A percentile compares a stretch with the other conserved stretches of the same genome.
Conservation (phyloP, 1,139 yeast genomes). For the Petasospora fabianii region DNA sequence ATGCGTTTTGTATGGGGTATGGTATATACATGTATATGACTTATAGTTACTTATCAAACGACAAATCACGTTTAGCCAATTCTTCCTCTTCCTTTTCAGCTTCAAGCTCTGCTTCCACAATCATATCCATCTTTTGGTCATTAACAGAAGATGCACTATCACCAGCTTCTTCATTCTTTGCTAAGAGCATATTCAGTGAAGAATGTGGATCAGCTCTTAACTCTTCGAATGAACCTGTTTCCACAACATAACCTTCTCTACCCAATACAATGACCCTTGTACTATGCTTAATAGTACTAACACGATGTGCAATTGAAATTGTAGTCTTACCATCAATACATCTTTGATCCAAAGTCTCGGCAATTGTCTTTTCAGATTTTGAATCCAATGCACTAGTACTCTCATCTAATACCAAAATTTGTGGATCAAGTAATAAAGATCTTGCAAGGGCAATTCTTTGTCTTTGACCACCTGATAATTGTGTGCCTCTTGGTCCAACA, state of each 20-base stretch:
- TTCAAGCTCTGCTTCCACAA: slow-evolving; percentile 6
- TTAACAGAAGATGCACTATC: slow-evolving; percentile 1
- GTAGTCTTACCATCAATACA: slow-evolving; percentile 73
- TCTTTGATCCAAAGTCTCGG: slow-evolving; percentile 60
- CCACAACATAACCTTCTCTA: slow-evolving; percentile 67
- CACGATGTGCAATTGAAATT: slow-evolving; percentile 87
- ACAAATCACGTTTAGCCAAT: slow-evolving; percentile 12
- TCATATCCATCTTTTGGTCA: background rate
- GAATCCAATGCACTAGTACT: slow-evolving; percentile 81
- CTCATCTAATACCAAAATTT: slow-evolving; percentile 67
- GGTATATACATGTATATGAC: background rate
- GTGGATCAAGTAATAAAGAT: slow-evolving; percentile 64
- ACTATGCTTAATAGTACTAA: slow-evolving; percentile 76
- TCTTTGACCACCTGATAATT: slow-evolving; percentile 82
- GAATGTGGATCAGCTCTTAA: slow-evolving; percentile 56
- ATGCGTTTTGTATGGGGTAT: background rate
- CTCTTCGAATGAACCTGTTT: slow-evolving; percentile 66
- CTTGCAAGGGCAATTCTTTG: slow-evolving; percentile 88
- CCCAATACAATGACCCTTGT: slow-evolving; percentile 71
- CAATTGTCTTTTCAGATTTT: slow-evolving; percentile 64
- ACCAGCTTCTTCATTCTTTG: slow-evolving; percentile 31
- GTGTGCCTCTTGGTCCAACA: slow-evolving; percentile 87
- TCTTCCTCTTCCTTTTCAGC: slow-evolving; percentile 9
- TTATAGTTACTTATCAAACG: slow-evolving; percentile 15
- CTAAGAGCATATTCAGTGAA: slow-evolving; percentile 60